Conservation (phyloP, 2,329 filamentous ascomycete genomes). For the Ophiocordyceps australis region DNA sequence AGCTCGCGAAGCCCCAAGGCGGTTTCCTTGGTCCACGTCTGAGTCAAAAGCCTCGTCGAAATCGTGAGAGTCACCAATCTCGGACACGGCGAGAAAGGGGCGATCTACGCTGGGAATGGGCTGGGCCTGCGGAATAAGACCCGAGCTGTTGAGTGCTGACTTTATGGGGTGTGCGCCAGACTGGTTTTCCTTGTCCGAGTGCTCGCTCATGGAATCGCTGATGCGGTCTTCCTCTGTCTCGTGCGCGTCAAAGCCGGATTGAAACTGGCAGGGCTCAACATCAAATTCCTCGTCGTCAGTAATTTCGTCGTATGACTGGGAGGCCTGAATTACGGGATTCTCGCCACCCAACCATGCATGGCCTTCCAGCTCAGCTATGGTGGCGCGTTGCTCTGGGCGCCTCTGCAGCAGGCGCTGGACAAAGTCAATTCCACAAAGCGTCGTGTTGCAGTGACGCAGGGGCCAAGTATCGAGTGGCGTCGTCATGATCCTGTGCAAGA, state of each 20-base stretch:
- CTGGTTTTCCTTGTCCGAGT: constrained; percentile 66
- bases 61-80: no score
- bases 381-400: constrained; percentile 62
- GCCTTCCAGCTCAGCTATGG: constrained; percentile 47
- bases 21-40: constrained; percentile 21
- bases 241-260: constrained; percentile 12
- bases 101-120: constrained; percentile 29
- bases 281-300: constrained; percentile 40
- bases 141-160: constrained; percentile 35
- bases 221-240: constrained; percentile 17
- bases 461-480: constrained; percentile 48
- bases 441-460: constrained; percentile 39
- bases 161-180: constrained; percentile 40
- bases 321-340: constrained; percentile 11
- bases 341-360: constrained; percentile 52
- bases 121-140: no score
- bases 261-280: constrained; percentile 39
- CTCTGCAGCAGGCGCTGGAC: constrained; percentile 62
- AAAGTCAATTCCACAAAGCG: constrained; percentile 53
- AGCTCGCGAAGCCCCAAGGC: constrained; percentile 21
- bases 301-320: constrained; percentile 40
- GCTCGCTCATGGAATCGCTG: constrained; percentile 33
- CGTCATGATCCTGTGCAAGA: constrained; percentile 78
- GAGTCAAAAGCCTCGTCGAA: constrained; percentile 24
- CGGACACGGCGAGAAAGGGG: constrained; percentile 19